A percentile compares a stretch with the other conserved stretches of the same genome.
phyloP scores from a whole-genome alignment of 2,329 filamentous ascomycete species.

The Stemphylium lycopersici region DNA sequence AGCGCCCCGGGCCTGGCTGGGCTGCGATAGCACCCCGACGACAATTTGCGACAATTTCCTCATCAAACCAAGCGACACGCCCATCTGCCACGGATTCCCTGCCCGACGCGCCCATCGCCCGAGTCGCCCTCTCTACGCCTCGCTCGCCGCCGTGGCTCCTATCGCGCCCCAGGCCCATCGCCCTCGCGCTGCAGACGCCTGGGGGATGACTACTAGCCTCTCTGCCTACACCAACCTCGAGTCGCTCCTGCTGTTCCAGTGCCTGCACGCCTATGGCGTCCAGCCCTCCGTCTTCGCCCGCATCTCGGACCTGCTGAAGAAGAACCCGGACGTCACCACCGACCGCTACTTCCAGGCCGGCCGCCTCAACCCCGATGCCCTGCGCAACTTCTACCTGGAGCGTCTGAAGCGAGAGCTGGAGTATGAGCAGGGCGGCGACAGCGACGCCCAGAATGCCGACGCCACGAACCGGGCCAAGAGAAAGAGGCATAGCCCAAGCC shows the following conservation, averaged over 20 bases:
- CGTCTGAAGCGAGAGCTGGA: conserved; percentile 76
- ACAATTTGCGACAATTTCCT: conserved; percentile 21
- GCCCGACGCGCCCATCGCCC: conserved; percentile 19
- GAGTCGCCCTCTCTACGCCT: conserved; percentile 20
- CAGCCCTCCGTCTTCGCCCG: conserved; percentile 69
- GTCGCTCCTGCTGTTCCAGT: conserved; percentile 83
- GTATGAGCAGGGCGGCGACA: conserved; percentile 56
- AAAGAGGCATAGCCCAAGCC: conserved; percentile 67
- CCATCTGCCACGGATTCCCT: conserved; percentile 27
- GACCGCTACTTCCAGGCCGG: conserved; percentile 73
- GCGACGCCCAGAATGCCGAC: conserved; percentile 44
- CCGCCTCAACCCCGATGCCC: conserved; percentile 76
- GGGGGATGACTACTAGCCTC: conserved; percentile 64
- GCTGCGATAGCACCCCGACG: conserved; percentile 13
- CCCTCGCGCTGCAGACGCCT: conserved; percentile 36
- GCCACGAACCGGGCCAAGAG: conserved; percentile 67
- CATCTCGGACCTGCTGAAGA: conserved; percentile 76
- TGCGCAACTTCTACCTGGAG: conserved; percentile 78
- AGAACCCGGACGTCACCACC: conserved; percentile 73
- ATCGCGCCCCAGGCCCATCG: conserved; percentile 35
- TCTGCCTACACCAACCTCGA: conserved; percentile 82
- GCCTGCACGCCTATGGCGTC: conserved; percentile 71
- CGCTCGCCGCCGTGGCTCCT: conserved; percentile 47
- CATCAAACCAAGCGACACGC: conserved; percentile 9
- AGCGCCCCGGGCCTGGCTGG: background rate